Conservation (phyloP, 495 filamentous ascomycete genomes). For the Penicillium lividum region DNA sequence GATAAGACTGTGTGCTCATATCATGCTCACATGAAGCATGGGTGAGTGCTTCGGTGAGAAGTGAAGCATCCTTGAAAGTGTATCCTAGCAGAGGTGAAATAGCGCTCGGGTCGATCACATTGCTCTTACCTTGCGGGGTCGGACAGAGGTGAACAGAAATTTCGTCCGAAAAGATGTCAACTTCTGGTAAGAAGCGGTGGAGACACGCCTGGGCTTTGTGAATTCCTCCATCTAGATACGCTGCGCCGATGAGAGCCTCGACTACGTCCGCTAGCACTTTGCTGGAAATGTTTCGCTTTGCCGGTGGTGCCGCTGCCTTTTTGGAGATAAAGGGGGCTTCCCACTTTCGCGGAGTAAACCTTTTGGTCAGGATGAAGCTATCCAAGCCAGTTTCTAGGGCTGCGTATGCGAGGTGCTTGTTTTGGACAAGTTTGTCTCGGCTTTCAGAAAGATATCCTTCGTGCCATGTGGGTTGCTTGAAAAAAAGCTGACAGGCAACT, state of each 20-base stretch:
- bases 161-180: constrained; percentile 30
- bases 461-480: constrained; percentile 66
- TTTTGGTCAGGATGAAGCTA: constrained; percentile 67
- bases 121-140: constrained; percentile 7
- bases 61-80: constrained; percentile 64
- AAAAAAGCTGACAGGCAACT: constrained; percentile 65
- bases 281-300: constrained; percentile 55
- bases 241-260: constrained; percentile 80
- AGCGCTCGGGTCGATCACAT: constrained; percentile 13
- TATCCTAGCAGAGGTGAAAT: constrained; percentile 46
- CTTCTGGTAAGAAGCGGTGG: constrained; percentile 63
- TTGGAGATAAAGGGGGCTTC: constrained; percentile 60
- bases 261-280: constrained; percentile 91
- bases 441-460: constrained; percentile 73
- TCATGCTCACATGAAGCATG: constrained; percentile 69
- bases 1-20: constrained; percentile 62
- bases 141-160: constrained; percentile 1
- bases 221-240: constrained; percentile 69
- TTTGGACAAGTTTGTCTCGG: constrained; percentile 73
- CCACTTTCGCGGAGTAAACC: constrained; percentile 75
- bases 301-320: constrained; percentile 13
- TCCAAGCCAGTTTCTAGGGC: constrained; percentile 66
- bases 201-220: constrained; percentile 64
- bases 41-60: constrained; percentile 84
- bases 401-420: constrained; percentile 65